phyloP scores from a whole-genome alignment of 2,329 filamentous ascomycete genomes.

The Colletotrichum orchidophilum region DNA sequence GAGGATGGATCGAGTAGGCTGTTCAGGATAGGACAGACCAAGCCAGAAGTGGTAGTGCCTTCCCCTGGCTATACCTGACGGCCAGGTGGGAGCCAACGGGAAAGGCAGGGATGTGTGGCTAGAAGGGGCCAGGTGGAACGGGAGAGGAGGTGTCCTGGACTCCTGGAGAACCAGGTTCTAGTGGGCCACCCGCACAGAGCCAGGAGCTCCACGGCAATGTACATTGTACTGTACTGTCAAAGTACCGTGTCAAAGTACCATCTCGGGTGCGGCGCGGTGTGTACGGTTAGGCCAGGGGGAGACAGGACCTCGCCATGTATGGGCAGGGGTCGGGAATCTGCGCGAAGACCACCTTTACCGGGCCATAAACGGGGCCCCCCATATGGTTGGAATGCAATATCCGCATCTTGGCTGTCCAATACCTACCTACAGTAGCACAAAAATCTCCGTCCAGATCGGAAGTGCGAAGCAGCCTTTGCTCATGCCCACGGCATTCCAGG shows the following conservation, averaged over 20 bases:
- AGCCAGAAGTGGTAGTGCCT: constrained; percentile 14
- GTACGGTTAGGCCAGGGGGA: background rate
- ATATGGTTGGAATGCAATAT: background rate
- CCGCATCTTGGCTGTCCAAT: background rate
- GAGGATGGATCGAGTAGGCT: constrained; percentile 21
- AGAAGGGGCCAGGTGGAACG: constrained; percentile 18
- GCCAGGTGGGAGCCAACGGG: constrained; percentile 29
- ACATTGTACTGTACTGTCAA: background rate
- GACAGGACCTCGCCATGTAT: background rate
- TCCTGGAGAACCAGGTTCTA: background rate
- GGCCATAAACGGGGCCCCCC: background rate
- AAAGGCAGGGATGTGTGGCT: constrained; percentile 25
- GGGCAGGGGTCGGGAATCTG: background rate
- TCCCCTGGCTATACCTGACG: constrained; percentile 24
- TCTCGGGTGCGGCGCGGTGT: background rate
- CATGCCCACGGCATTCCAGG: background rate
- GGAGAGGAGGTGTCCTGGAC: too few species aligned
- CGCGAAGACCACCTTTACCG: too few species aligned
- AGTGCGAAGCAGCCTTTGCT: background rate
- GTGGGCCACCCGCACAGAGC: background rate
- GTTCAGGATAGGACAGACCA: constrained; percentile 25
- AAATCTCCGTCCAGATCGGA: background rate
- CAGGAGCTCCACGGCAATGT: background rate
- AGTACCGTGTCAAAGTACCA: background rate
- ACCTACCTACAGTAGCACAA: too few species aligned